Base-by-base conservation (phyloP, 148 eudicot species). In the Camellia sinensis region DNA sequence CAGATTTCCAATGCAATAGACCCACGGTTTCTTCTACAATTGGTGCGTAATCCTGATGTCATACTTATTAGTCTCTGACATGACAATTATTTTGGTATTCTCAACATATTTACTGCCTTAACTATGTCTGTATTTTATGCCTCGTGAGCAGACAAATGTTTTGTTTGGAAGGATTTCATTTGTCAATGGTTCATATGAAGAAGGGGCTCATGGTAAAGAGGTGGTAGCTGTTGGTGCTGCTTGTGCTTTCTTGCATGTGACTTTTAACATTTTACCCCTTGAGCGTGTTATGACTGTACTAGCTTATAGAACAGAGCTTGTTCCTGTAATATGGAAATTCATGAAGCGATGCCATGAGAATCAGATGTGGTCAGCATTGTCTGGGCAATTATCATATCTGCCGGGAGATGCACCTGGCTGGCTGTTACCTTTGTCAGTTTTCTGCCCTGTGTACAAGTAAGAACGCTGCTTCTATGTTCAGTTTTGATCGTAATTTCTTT, bases 371-470 rank as follows among this genome's bases (percentile, higher is more conserved):
- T 90, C 95, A 80, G 74, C 88, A 74, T 79, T 96, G 86, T 89
- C 95, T 46, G 89, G 84, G 79, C 86, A 84, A 66, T 89, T 93
- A 40, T 78, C 87, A 81, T 91, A 91, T 81, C 82, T 96, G 78
- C 90, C 93, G 29, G 90, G 80, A 48, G 94, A 94, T 84, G 89
- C 92, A 37, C 95, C 92, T 85, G 99, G 99, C 57, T 96, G 98
- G 98, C 91, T 93, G 80, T 82, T 96, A 79, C 99, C 99, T 52
- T 84, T 96, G 82, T 91, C 97, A 79, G 99, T 89, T 76, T 96
- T 96, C 89, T 96, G 99, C 82, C 99, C 99, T 79, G 87, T 96
- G 53, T 96, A 96, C 74, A 93, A 93, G 99, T 96, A 90, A 85
- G 98, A 73, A 72, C 76, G 57, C 29, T 75, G 67, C 19, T 61